These are phyloP conservation scores for Coemansia sp. DNA, from an alignment of 192 early-diverging fungal species.

Conservation along the genomic window DNA sequence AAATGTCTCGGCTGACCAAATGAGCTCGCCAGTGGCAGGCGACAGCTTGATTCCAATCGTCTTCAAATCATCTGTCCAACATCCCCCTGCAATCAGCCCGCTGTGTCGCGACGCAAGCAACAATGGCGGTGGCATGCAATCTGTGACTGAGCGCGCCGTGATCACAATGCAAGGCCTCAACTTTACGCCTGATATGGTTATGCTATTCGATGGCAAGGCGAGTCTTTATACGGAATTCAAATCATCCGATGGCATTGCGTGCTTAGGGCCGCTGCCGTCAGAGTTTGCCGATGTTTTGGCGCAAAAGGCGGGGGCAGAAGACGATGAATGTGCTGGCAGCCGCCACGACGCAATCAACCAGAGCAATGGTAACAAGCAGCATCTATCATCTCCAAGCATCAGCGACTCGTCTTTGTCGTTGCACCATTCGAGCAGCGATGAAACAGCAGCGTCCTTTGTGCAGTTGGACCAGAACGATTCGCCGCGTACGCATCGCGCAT, in stretches of 20 bases:
- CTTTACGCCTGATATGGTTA: conserved; percentile 66
- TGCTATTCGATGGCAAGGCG: conserved; percentile 66
- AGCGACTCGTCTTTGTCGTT: conserved; percentile 38
- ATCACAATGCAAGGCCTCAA: conserved; percentile 70
- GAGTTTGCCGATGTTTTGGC: conserved; percentile 22
- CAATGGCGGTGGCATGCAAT: conserved; percentile 12
- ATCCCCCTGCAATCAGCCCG: conserved; percentile 39
- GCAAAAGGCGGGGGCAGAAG: background rate
- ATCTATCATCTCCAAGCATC: conserved; percentile 45
- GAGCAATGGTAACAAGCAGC: conserved; percentile 9
- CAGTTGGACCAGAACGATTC: background rate
- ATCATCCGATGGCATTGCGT: conserved; percentile 45
- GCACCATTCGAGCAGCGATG: conserved; percentile 21
- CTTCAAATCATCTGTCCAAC: conserved; percentile 44
- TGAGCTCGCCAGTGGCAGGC: conserved; percentile 3
- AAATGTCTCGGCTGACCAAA: background rate
- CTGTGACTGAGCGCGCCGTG: conserved; percentile 33
- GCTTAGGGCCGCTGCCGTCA: conserved; percentile 41
- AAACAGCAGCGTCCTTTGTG: conserved; percentile 9
- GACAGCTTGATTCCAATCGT: conserved; percentile 41
- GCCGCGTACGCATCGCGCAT: conserved; percentile 32
- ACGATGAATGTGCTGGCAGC: background rate
- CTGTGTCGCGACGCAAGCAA: conserved; percentile 15
- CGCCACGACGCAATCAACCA: background rate
- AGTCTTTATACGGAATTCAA: conserved; percentile 45